Evolutionary conservation across 352 stramenopile species (phyloP).

Genomic region (Poterioochromonas sp.): DNA sequence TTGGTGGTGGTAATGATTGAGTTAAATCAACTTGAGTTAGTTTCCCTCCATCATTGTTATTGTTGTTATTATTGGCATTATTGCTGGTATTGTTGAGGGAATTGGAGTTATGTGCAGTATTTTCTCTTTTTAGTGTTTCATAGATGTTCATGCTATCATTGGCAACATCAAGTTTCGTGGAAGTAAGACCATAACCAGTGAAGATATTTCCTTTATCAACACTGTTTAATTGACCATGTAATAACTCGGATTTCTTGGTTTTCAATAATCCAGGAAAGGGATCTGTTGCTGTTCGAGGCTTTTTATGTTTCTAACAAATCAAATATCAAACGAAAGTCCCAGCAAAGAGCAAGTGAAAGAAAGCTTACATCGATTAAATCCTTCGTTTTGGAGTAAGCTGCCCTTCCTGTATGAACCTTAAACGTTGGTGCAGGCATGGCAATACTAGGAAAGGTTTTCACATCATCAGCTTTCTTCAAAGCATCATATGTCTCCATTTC

Average conservation of each 20-base stretch:
- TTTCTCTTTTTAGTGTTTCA: not conserved
- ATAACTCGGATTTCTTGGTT: not conserved
- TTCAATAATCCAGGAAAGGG: slow-evolving; percentile 6
- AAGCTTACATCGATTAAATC: not conserved
- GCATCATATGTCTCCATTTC: not conserved
- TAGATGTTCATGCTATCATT: not conserved
- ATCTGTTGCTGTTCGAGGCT: not conserved
- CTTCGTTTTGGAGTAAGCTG: not conserved
- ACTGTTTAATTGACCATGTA: not conserved
- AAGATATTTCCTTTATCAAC: not conserved
- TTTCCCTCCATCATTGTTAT: too few relatives aligned
- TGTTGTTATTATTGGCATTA: too few relatives aligned
- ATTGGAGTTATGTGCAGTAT: not conserved
- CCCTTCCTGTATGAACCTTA: not conserved
- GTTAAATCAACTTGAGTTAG: too few relatives aligned
- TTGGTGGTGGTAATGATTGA: too few relatives aligned
- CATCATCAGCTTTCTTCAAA: not conserved
- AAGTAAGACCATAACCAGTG: not conserved
- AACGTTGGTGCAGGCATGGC: not conserved
- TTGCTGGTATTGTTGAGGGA: not conserved
- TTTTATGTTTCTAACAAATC: not conserved
- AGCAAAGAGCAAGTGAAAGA: not conserved
- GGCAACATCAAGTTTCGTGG: not conserved
- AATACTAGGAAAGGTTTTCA: slow-evolving; percentile 7
- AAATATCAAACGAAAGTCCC: not conserved